Conservation (phyloP, 768 basidiomycete species). For the Mycena leptocephala region DNA sequence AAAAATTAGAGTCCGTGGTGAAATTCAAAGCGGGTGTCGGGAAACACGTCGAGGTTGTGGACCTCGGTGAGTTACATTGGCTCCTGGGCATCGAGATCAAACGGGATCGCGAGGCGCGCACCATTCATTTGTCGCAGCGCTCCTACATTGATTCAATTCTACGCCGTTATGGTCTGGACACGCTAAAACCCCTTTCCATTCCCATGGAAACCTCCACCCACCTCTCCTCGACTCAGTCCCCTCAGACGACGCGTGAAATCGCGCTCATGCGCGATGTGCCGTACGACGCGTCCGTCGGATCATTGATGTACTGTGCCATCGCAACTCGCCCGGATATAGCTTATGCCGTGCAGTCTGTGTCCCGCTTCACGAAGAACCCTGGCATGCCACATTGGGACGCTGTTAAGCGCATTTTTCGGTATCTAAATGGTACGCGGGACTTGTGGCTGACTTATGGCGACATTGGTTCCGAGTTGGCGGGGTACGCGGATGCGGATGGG, state of each 20-base stretch:
- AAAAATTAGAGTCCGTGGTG: background rate
- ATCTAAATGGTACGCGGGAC: background rate
- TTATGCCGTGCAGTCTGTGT: background rate
- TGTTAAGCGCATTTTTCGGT: background rate
- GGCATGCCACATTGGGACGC: background rate
- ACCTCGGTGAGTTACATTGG: background rate
- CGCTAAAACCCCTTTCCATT: background rate
- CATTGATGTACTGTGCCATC: background rate
- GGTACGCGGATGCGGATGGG: too few relatives aligned
- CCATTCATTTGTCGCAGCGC: background rate
- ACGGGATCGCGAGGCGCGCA: background rate
- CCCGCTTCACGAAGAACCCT: background rate
- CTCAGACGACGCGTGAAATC: background rate
- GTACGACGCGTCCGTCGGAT: background rate
- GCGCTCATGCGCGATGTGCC: background rate
- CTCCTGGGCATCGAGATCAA: constrained; percentile 2
- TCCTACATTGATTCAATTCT: background rate
- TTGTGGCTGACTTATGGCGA: background rate
- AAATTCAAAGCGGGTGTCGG: background rate
- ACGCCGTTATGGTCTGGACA: background rate
- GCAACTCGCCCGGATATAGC: constrained; percentile 6
- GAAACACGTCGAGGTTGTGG: background rate
- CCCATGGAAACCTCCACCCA: background rate
- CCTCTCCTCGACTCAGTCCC: background rate
- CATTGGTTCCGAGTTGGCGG: too few relatives aligned